Evolutionary conservation across 768 basidiomycete species (phyloP).

Genomic region (Naganishia randhawae): DNA sequence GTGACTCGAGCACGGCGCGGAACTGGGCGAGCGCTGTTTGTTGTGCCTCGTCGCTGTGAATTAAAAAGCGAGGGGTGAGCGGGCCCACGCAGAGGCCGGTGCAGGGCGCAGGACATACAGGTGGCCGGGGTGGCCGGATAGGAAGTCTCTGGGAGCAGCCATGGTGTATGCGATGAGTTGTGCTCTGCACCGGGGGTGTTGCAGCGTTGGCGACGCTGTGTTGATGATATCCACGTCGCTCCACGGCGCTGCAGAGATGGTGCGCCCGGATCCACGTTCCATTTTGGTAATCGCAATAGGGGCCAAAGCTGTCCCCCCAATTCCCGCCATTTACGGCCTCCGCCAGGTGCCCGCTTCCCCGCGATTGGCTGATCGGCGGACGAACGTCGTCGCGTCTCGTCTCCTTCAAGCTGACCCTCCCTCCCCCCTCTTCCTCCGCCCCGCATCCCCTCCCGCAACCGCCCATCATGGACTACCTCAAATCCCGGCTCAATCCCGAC

Average conservation of each 20-base stretch:
- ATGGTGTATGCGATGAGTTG: not conserved
- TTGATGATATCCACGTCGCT: slow-evolving; percentile 6
- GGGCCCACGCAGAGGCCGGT: not conserved
- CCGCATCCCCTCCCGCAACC: not conserved
- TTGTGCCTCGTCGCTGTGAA: slow-evolving; percentile 52
- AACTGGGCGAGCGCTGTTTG: slow-evolving; percentile 66
- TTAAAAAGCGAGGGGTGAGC: not conserved
- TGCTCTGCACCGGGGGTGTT: not conserved
- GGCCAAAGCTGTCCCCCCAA: not conserved
- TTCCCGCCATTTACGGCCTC: not conserved
- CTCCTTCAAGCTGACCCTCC: not conserved
- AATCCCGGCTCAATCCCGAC: slow-evolving; percentile 9
- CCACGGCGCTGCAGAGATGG: not conserved
- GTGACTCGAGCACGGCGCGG: slow-evolving; percentile 45
- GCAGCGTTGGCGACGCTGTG: not conserved
- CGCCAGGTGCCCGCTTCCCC: not conserved
- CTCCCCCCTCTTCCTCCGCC: not conserved
- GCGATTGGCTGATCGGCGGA: not conserved
- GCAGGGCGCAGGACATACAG: slow-evolving; percentile 51
- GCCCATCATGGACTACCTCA: slow-evolving; percentile 22
- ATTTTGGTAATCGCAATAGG: not conserved
- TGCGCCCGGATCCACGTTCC: not conserved
- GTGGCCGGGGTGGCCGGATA: slow-evolving; percentile 75
- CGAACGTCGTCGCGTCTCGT: no score
- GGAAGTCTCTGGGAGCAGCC: slow-evolving; percentile 53